Conservation (phyloP, 2,329 filamentous ascomycete species). For the Fusarium vanettenii region DNA sequence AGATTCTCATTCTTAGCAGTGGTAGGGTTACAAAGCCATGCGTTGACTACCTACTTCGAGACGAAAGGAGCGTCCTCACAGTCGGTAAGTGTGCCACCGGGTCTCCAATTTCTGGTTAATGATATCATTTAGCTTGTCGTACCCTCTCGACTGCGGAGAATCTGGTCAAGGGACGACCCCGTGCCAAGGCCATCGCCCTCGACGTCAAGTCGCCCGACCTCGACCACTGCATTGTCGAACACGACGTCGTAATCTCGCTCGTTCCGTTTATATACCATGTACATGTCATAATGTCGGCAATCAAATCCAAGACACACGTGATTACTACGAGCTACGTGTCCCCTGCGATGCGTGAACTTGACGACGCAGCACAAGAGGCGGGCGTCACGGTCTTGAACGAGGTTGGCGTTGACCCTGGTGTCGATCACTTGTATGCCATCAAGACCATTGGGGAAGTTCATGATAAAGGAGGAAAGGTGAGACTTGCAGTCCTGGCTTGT, state of each 20-base stretch:
- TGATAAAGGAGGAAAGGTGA: conserved; percentile 70
- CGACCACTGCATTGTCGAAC: conserved; percentile 15
- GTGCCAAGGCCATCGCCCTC: conserved; percentile 17
- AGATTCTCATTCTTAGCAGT: conserved; percentile 27
- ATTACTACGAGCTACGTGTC: conserved; percentile 82
- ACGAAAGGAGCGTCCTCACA: conserved; percentile 16
- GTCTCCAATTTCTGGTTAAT: not conserved
- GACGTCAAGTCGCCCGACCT: conserved; percentile 32
- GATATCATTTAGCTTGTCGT: conserved; percentile 18
- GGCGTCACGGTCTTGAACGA: conserved; percentile 81
- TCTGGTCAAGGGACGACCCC: not conserved
- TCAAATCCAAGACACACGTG: conserved; percentile 76
- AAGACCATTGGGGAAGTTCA: conserved; percentile 76
- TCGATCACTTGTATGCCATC: conserved; percentile 70
- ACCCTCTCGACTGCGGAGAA: conserved; percentile 11
- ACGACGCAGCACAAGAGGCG: conserved; percentile 70
- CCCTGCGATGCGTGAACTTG: conserved; percentile 75
- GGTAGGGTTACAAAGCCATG: conserved; percentile 34
- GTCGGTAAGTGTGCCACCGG: not conserved
- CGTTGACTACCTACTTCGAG: conserved; percentile 29
- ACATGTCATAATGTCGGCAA: conserved; percentile 74
- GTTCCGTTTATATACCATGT: conserved; percentile 42
- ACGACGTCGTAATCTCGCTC: conserved; percentile 41
- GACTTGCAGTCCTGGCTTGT: fast-evolving
- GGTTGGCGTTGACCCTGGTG: conserved; percentile 70